phyloP scores from a whole-genome alignment of 2,329 filamentous ascomycete genomes.

The Phialocephala subalpina region DNA sequence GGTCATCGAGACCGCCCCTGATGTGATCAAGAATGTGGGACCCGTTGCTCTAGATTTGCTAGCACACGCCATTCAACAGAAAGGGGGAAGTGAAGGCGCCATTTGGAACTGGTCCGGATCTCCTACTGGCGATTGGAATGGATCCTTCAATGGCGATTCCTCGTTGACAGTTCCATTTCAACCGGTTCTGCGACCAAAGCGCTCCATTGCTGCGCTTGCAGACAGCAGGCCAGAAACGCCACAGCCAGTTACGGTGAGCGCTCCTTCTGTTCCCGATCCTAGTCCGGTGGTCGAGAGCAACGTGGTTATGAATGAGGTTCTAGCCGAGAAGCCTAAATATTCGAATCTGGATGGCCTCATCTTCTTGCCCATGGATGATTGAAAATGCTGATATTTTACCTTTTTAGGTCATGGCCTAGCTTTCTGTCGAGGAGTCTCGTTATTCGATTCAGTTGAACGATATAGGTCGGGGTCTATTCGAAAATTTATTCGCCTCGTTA shows the following conservation, averaged over 20 bases:
- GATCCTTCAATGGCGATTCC: background rate
- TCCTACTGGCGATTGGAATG: background rate
- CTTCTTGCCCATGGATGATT: background rate
- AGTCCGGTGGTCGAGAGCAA: background rate
- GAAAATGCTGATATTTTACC: background rate
- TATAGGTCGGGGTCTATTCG: background rate
- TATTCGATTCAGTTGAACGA: slow-evolving; percentile 2
- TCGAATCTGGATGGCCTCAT: background rate
- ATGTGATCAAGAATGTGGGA: background rate
- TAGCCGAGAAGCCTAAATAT: background rate
- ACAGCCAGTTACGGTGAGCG: background rate
- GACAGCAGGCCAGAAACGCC: background rate
- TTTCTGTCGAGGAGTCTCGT: background rate
- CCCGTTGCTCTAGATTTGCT: background rate
- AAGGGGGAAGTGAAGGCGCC: background rate
- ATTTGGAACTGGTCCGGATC: background rate
- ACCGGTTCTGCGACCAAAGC: background rate
- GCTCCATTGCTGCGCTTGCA: background rate
- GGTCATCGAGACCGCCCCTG: background rate
- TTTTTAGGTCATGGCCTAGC: background rate
- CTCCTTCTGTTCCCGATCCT: background rate
- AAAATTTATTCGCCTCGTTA: background rate
- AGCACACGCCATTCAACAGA: background rate
- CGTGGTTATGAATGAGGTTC: background rate
- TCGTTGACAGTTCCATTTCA: background rate